Percentiles rank a stretch among this genome's conserved stretches.
Evolutionary conservation across 257 asterid genomes (phyloP).

Genomic region (Nicotiana tabacum): DNA sequence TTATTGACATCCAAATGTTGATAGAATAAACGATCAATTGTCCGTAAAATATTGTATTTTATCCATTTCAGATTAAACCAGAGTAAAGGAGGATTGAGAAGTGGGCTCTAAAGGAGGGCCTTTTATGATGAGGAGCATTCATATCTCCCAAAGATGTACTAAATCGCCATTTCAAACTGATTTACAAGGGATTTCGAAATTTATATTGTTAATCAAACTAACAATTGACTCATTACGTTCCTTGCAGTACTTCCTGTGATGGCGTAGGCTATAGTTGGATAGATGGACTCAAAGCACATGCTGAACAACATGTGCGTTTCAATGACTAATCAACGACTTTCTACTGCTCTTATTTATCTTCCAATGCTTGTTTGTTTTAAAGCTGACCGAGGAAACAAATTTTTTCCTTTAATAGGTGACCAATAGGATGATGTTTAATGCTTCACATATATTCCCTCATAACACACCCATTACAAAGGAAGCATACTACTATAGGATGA

Average conservation of each 20-base stretch:
- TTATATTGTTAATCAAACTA: background rate
- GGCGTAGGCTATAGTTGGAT: no score
- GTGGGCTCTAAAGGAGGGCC: constrained; percentile 84
- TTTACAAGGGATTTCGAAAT: background rate
- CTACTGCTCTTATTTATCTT: background rate
- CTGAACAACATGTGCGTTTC: no score
- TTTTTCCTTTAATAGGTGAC: constrained; percentile 42
- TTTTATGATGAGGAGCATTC: constrained; percentile 86
- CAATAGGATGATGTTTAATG: constrained; percentile 83
- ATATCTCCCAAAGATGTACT: constrained; percentile 81
- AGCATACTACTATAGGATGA: constrained; percentile 84
- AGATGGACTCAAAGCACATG: constrained; percentile 96
- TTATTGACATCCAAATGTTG: background rate
- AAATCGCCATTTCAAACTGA: background rate
- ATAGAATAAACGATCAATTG: background rate
- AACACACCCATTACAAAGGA: constrained; percentile 84
- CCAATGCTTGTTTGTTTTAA: background rate
- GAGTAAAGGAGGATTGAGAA: constrained; percentile 76
- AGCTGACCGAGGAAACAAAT: constrained; percentile 15
- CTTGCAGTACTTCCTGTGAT: constrained; percentile 79
- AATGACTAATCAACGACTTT: no score
- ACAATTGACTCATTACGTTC: background rate
- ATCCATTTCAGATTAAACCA: constrained; percentile 51
- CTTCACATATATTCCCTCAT: constrained; percentile 69
- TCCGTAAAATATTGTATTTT: background rate